Base-by-base conservation (phyloP, 2,329 filamentous ascomycete genomes). In the Cercospora brassicicola region DNA sequence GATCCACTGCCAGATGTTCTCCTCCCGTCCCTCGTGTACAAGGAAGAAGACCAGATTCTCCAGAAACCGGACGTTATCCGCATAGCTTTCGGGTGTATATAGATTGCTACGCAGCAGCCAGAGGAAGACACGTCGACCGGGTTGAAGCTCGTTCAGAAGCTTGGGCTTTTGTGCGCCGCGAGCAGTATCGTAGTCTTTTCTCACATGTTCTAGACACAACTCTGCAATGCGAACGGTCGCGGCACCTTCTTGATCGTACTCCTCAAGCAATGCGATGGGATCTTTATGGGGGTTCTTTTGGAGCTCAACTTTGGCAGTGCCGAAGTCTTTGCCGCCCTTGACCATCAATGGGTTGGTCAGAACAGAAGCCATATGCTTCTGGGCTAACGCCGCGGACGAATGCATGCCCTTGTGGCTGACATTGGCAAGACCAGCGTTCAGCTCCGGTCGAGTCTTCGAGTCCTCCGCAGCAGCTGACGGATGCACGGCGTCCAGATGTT, bases 401-500 rank as follows among this genome's bases (percentile, higher is more conserved):
- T 74, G 72, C 5, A 71, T 55, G 15, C 64, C 31, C 36, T 66
- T 69, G 6, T 60, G 64, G 48, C 45, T 56, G 51, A 59, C 26
- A 26, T 59, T 31, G 28, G 23, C 26, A 23, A n/a, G 15, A 23
- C 30, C 30, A 20, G 23, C 8, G 36, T 23, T 57, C 5, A 36
- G 18, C 55, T 65, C 48, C 33, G 53, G 10, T 13, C 53, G 65
- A 20, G 26, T 62, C 62, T 66, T 64, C 45, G 62, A 62, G 56
- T 23, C 67, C 45, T 71, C 64, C 23, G 78, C 65, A 70, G 72
- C 68, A n/a, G 73, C 71, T 33, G 76, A 74, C 18, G 84, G 85
- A 78, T 89, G 85, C 67, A 86, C 84, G 63, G 81, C 82, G 73
- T 90, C 88, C 51, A 91, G 83, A 67, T 90, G 87, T 60, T 84